Percentiles rank a stretch among this genome's conserved stretches.
Conservation (phyloP, 257 asterid genomes). For the Solanum corneliomulleri region DNA sequence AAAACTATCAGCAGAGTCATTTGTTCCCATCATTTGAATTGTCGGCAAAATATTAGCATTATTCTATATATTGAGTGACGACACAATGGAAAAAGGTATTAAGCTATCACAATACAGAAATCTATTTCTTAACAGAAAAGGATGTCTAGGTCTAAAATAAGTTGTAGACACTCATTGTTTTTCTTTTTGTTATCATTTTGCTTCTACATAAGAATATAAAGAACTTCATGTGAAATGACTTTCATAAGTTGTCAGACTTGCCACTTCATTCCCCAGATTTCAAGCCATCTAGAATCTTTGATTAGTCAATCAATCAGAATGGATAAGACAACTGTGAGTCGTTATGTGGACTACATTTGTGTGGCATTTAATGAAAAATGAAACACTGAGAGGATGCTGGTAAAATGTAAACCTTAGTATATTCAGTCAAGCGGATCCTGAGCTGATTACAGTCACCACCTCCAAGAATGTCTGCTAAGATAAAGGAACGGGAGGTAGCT, state of each 20-base stretch:
- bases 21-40: background rate
- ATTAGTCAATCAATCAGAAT: background rate
- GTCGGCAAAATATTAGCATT: background rate
- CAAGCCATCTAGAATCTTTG: background rate
- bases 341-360: background rate
- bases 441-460: constrained; percentile 29
- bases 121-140: background rate
- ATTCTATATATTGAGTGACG: background rate
- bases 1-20: background rate
- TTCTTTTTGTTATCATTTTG: background rate
- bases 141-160: background rate
- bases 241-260: background rate
- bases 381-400: background rate
- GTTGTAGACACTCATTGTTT: background rate
- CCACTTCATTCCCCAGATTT: background rate
- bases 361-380: background rate
- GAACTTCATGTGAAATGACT: background rate
- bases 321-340: background rate
- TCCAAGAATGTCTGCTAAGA: constrained; percentile 11
- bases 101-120: background rate
- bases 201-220: background rate
- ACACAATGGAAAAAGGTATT: background rate
- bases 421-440: constrained; percentile 55
- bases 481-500: constrained; percentile 16
- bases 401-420: constrained; percentile 41